A percentile compares a stretch with the other conserved stretches of the same genome.
Conservation (phyloP, 2,329 filamentous ascomycete species). For the Alternaria sp. region DNA sequence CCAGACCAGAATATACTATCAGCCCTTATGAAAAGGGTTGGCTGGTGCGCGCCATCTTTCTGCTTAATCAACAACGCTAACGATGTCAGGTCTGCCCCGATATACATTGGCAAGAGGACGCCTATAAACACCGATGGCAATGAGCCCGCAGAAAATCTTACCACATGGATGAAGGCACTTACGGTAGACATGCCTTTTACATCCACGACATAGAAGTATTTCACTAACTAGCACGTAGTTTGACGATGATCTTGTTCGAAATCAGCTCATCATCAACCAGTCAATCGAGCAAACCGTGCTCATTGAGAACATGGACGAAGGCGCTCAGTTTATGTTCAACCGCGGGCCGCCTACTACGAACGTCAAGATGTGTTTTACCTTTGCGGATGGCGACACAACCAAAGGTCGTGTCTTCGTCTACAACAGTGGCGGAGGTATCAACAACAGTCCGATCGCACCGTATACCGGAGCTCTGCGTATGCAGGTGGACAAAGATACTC, state of each 20-base stretch:
- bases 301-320: conserved; percentile 71
- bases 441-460: conserved; percentile 60
- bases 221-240: conserved; percentile 59
- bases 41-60: background rate
- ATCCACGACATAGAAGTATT: background rate
- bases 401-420: conserved; percentile 58
- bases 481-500: conserved; percentile 75
- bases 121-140: conserved; percentile 66
- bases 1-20: conserved; percentile 74
- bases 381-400: conserved; percentile 68
- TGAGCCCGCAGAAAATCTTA: conserved; percentile 75
- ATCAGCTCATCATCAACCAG: conserved; percentile 83
- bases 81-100: conserved; percentile 54
- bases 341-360: conserved; percentile 62
- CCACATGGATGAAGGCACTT: conserved; percentile 81
- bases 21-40: conserved; percentile 63
- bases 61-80: conserved; percentile 4
- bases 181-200: conserved; percentile 52
- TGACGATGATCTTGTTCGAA: conserved; percentile 77
- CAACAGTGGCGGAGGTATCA: conserved; percentile 55
- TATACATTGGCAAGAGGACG: conserved; percentile 68
- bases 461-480: conserved; percentile 70
- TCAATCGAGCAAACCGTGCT: conserved; percentile 84
- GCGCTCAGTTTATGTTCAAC: conserved; percentile 71
- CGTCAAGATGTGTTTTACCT: conserved; percentile 74